These are phyloP conservation scores for Nothomitra cinnamomea DNA, from an alignment of 2,329 filamentous ascomycete species.

Conservation along the genomic window DNA sequence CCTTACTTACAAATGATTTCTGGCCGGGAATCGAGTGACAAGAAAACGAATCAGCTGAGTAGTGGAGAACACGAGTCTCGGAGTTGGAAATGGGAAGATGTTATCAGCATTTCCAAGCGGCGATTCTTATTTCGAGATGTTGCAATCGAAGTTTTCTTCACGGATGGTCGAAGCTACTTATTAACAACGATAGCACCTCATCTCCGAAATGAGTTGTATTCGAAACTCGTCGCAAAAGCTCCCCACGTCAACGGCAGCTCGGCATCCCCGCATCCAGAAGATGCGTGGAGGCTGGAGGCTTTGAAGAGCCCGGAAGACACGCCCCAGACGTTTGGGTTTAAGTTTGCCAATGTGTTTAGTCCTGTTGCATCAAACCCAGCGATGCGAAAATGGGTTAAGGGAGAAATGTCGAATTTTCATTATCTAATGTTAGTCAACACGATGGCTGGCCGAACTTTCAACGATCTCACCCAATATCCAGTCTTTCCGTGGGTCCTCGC, in stretches of 20 bases:
- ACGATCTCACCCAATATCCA: conserved; percentile 93
- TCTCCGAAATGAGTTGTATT: conserved; percentile 64
- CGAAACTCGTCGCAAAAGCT: conserved; percentile 59
- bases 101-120: conserved; percentile 89
- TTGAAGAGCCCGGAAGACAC: conserved; percentile 50
- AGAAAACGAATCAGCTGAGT: conserved; percentile 23
- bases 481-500: conserved; percentile 96
- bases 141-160: conserved; percentile 93
- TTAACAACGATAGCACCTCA: conserved; percentile 63
- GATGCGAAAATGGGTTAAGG: conserved; percentile 77
- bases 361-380: conserved; percentile 65
- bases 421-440: conserved; percentile 98
- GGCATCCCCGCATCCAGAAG: conserved; percentile 59
- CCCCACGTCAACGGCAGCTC: conserved; percentile 60
- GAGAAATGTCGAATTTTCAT: conserved; percentile 96
- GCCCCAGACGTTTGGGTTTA: conserved; percentile 58
- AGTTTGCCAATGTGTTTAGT: conserved; percentile 85
- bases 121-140: conserved; percentile 92
- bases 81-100: conserved; percentile 85
- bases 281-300: conserved; percentile 81
- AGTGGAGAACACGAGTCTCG: conserved; percentile 61
- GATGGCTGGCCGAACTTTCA: conserved; percentile 91
- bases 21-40: conserved; percentile 48
- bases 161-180: conserved; percentile 87
- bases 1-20: conserved; percentile 91